phyloP scores from a whole-genome alignment of 768 basidiomycete species.

The Xanthoconium stramineum region DNA sequence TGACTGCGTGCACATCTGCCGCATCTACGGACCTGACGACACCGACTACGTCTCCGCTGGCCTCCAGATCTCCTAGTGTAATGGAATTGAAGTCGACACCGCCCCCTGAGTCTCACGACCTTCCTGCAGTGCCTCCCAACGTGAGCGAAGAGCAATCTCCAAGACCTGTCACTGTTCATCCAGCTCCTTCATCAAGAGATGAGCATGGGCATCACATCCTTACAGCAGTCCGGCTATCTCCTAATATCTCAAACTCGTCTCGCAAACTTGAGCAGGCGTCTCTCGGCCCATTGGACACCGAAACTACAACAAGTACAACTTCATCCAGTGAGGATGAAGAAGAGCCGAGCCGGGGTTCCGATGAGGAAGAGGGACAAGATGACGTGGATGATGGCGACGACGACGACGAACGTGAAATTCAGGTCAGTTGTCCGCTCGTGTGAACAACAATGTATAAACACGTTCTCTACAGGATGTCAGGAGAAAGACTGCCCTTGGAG shows the following conservation, averaged over 20 bases:
- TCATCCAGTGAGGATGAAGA: conserved; percentile 9
- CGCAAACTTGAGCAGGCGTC: conserved; percentile 8
- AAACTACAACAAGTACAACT: conserved; percentile 3
- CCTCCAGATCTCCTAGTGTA: conserved; percentile 22
- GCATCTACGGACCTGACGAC: conserved; percentile 19
- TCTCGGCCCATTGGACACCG: conserved; percentile 11
- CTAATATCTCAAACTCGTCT: conserved; percentile 7
- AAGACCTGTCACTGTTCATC: background rate
- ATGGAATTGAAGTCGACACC: conserved; percentile 13
- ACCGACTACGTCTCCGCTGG: conserved; percentile 17
- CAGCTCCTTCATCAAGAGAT: conserved; percentile 5
- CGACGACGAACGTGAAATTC: conserved; percentile 14
- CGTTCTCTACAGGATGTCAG: conserved; percentile 17
- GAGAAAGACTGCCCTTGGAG: conserved; percentile 33
- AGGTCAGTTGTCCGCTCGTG: conserved; percentile 12
- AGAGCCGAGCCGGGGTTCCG: background rate
- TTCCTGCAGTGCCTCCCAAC: background rate
- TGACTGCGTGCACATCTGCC: conserved; percentile 20
- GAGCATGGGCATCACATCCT: conserved; percentile 21
- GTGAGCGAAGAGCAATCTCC: background rate
- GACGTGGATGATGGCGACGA: conserved; percentile 12
- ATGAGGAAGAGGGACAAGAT: conserved; percentile 15
- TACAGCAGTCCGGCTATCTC: conserved; percentile 26
- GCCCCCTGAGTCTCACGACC: background rate
- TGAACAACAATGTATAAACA: conserved; percentile 1